These are phyloP conservation scores for Earliella scabrosa DNA, from an alignment of 1,284 basidiomycete genomes.

Conservation along the genomic window DNA sequence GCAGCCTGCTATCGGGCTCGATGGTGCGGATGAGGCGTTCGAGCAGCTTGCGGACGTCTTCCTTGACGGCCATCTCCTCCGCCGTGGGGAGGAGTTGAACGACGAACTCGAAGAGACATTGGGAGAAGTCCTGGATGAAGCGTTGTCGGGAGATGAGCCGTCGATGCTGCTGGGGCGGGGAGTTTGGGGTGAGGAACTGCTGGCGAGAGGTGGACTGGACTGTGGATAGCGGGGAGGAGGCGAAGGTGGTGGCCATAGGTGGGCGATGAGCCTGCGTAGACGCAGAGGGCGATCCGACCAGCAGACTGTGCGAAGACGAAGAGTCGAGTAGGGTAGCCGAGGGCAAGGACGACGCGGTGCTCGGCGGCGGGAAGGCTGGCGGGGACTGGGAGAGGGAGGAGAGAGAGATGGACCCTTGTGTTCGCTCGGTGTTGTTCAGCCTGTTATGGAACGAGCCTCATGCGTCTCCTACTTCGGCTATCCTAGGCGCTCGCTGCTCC, in stretches of 20 bases:
- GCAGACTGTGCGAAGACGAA: slow-evolving; percentile 19
- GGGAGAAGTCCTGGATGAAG: slow-evolving; percentile 71
- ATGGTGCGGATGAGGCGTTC: slow-evolving; percentile 95
- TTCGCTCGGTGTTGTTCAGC: slow-evolving; percentile 15
- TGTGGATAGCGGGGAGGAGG: slow-evolving; percentile 23
- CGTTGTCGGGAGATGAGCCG: slow-evolving; percentile 53
- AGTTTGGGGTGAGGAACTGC: slow-evolving; percentile 30
- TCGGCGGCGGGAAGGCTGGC: slow-evolving; percentile 12
- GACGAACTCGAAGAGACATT: slow-evolving; percentile 81
- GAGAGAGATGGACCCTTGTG: slow-evolving; percentile 15
- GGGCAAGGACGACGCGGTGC: not conserved
- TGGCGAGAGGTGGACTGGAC: slow-evolving; percentile 23
- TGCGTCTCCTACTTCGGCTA: not conserved
- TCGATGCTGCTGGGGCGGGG: slow-evolving; percentile 35
- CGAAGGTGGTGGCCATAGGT: slow-evolving; percentile 30
- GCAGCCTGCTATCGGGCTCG: slow-evolving; percentile 87
- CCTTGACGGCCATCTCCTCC: slow-evolving; percentile 93
- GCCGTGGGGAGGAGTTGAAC: slow-evolving; percentile 87
- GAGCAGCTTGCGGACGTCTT: slow-evolving; percentile 93
- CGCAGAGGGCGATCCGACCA: slow-evolving; percentile 26
- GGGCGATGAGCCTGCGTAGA: slow-evolving; percentile 8
- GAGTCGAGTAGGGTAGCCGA: slow-evolving; percentile 1
- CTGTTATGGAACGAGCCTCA: slow-evolving; percentile 18
- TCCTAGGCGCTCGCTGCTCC: not conserved
- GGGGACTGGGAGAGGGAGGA: slow-evolving; percentile 3